Evolutionary conservation across 805 yeast genomes (phyloP).

Genomic region (Starmera dryadoides): DNA sequence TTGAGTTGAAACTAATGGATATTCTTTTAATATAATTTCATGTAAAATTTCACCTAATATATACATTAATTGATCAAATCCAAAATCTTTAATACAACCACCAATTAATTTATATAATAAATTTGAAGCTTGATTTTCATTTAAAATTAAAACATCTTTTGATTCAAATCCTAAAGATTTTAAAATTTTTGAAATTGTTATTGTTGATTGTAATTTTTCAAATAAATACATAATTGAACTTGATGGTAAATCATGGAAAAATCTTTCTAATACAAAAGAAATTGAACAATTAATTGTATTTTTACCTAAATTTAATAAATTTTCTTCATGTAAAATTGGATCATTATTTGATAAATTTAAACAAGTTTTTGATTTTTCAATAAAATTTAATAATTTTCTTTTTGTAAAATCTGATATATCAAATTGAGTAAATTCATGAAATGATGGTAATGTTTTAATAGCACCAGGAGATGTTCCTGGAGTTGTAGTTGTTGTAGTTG

Average conservation of each 20-base stretch:
- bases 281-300: slow-evolving; percentile 47
- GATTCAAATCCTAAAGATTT: slow-evolving; percentile 32
- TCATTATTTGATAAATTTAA: slow-evolving; percentile 33
- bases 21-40: slow-evolving; percentile 50
- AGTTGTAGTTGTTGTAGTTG: slow-evolving; percentile 5
- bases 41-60: slow-evolving; percentile 66
- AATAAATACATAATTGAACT: slow-evolving; percentile 48
- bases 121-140: slow-evolving; percentile 45
- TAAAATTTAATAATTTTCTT: slow-evolving; percentile 34
- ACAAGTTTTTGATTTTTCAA: slow-evolving; percentile 61
- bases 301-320: slow-evolving; percentile 52
- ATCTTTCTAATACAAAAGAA: slow-evolving; percentile 56
- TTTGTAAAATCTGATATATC: slow-evolving; percentile 17
- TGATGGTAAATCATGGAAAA: slow-evolving; percentile 44
- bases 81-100: slow-evolving; percentile 70
- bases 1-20: slow-evolving; percentile 53
- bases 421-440: slow-evolving; percentile 2
- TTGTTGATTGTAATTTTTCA: slow-evolving; percentile 34
- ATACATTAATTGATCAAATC: slow-evolving; percentile 61
- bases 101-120: slow-evolving; percentile 57
- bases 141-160: slow-evolving; percentile 23
- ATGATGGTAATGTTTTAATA: slow-evolving; percentile 1
- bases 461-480: slow-evolving; percentile 4
- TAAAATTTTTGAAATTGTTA: slow-evolving; percentile 25
- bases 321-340: slow-evolving; percentile 26